These are phyloP conservation scores for Scedosporium boydii DNA, from an alignment of 2,329 filamentous ascomycete species.

Conservation along the genomic window DNA sequence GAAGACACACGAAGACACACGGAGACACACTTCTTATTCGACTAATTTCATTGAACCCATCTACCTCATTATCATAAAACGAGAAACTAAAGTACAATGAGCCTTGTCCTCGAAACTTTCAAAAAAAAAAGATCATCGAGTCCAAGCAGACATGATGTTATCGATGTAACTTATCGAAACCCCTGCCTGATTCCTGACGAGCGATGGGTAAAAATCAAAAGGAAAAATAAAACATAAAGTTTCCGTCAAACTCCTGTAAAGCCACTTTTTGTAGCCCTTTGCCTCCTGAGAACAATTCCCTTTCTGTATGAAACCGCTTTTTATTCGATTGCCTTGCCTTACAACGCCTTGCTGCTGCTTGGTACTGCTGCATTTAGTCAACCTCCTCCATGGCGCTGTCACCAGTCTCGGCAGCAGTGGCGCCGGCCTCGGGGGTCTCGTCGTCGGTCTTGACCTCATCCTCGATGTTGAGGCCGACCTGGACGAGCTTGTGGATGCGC, in stretches of 20 bases:
- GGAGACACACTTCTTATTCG: not conserved
- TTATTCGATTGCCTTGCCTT: not conserved
- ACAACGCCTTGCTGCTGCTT: not conserved
- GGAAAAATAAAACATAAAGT: not conserved
- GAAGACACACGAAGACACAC: not conserved
- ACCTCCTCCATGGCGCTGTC: constrained; percentile 99
- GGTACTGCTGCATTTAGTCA: constrained; percentile 55
- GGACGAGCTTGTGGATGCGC: constrained; percentile 99
- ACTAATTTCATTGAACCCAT: constrained; percentile 1
- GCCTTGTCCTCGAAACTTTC: not conserved
- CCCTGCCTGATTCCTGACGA: not conserved
- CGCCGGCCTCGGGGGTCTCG: constrained; percentile 48
- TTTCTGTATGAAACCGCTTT: not conserved
- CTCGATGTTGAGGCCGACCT: constrained; percentile 93
- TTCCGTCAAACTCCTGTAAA: not conserved
- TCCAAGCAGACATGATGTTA: not conserved
- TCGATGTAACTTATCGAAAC: not conserved
- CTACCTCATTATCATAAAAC: constrained; percentile 8
- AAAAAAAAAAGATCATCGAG: not conserved
- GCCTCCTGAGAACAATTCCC: not conserved
- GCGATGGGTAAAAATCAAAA: not conserved
- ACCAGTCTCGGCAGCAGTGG: constrained; percentile 49
- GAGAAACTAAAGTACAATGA: constrained; percentile 5
- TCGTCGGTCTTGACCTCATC: constrained; percentile 70
- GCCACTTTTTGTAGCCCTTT: not conserved